Evolutionary conservation across 2,329 filamentous ascomycete genomes (phyloP), one percentile per base, ranked within the genome.

Genomic region (Beauveria sp.): DNA sequence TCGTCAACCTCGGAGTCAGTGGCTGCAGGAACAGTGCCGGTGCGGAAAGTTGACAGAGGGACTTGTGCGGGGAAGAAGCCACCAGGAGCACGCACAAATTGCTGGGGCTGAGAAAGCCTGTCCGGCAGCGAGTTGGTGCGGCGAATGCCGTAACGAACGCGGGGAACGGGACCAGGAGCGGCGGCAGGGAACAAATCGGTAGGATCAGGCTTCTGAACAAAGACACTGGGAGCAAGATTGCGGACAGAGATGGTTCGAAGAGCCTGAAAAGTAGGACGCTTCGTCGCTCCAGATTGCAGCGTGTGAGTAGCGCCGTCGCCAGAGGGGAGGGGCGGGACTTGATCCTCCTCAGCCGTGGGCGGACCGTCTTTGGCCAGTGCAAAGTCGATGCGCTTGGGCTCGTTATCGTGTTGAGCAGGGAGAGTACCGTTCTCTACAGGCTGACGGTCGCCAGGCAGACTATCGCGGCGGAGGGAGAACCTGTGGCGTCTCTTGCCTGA

Each of bases 121-220:
- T 88, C 87, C 0, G 89, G 89, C 2, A 92, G 79, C 0, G 89
- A 92, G 70, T 84, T 90, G 22, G 89, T 90, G 59, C 89, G 82
- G 61, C 88, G 86, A 58, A 91, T 84, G n/a, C 84, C 83, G 65
- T 84, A 83, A 47, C 82, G 79, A 62, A 86, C 80, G 34, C 81
- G 79, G 6, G 84, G 83, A 48, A 84, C 77, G 12, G 79, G 76
- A 2, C 82, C 78, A 5, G 48, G 48, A 20, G 57, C 48, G n/a
- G 40, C 40, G 9, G 73, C 64, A 3, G 76, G 67, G 5, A 69
- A 66, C 2, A 66, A 28, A 1, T 61, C 64, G 4, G 66, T 62
- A 2, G 64, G 20, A 20, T 75, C 73, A 2, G 73, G 69, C 6
- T 77, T 74, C 62, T 82, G 79, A 0, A 77, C 77, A 66, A 92